Evolutionary conservation across 306 rosid species (phyloP).

Genomic region (Oemleria cerasiformis): DNA sequence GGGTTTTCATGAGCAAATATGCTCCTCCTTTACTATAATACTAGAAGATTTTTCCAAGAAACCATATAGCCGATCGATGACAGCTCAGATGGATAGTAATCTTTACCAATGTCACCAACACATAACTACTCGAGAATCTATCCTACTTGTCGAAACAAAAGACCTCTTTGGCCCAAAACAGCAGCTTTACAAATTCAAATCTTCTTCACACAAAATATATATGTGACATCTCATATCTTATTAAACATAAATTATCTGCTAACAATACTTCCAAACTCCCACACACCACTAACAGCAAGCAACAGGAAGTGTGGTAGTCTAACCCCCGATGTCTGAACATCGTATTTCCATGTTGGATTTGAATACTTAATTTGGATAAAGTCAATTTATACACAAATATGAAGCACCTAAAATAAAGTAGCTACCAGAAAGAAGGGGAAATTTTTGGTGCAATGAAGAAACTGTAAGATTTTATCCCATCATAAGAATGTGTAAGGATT

Average conservation of each 20-base stretch:
- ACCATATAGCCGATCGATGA: background rate
- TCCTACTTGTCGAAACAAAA: background rate
- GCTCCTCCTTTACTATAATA: background rate
- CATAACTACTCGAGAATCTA: background rate
- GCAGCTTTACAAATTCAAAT: background rate
- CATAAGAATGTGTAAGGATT: background rate
- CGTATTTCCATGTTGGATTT: background rate
- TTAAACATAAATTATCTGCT: no score
- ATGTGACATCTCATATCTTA: background rate
- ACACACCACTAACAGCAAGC: background rate
- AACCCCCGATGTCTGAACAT: background rate
- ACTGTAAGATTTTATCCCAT: background rate
- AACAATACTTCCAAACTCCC: background rate
- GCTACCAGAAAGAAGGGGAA: background rate
- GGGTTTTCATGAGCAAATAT: background rate
- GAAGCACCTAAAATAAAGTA: conserved; percentile 4
- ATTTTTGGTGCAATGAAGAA: background rate
- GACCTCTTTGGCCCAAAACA: background rate
- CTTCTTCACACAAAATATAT: background rate
- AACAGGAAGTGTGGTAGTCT: background rate
- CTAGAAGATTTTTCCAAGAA: background rate
- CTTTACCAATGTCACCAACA: background rate
- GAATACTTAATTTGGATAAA: background rate
- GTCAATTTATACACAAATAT: background rate
- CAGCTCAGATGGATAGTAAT: background rate